Evolutionary conservation across 2,329 filamentous ascomycete species (phyloP), one percentile per base, ranked within the genome.

Genomic region (Pleomassaria siparia): DNA sequence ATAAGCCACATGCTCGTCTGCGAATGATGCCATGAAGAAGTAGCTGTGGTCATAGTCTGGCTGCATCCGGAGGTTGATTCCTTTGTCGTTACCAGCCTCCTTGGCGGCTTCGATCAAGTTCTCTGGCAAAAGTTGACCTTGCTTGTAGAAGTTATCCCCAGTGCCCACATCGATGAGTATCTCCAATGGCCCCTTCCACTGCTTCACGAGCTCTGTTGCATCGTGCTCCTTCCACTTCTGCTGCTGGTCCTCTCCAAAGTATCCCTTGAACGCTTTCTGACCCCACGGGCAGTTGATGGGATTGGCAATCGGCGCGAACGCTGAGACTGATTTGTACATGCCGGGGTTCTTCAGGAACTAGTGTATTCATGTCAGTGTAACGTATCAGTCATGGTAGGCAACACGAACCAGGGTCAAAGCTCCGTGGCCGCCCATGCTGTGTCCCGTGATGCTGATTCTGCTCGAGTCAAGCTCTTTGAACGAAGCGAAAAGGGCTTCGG

Each of bases 391-490:
- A 12, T 22, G 18, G 11, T n/a, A 5, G 16, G 30, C 4, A 9
- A 16, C 24, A 60, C 53, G 10, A 65, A 83, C 80, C 60, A 97
- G 75, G 37, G 91, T 96, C 60, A 99, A 77, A 36, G 94, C 94
- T 54, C 94, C 94, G 72, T 99, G 94, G 0, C 94, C 94, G 58
- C 94, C 94, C 94, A 99, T 99, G 62, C 86, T 91, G 76, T 99
- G 94, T 5, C 94, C 94, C 32, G 89, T 89, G 63, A 99, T 94
- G 71, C 86, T 87, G 46, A 96, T 84, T 32, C 86, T 80, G 22
- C 64, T 72, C 0, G 72, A 64, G 70, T 97, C 92, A 24, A 99
- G 77, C 65, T 83, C 79, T 24, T 81, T 66, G 73, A 91, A 95
- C 21, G 82, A 79, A 24, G 72, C 72, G 72, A 91, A 95, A 20